Evolutionary conservation across 768 basidiomycete genomes (phyloP).

Genomic region (Pleurotus sapidus): DNA sequence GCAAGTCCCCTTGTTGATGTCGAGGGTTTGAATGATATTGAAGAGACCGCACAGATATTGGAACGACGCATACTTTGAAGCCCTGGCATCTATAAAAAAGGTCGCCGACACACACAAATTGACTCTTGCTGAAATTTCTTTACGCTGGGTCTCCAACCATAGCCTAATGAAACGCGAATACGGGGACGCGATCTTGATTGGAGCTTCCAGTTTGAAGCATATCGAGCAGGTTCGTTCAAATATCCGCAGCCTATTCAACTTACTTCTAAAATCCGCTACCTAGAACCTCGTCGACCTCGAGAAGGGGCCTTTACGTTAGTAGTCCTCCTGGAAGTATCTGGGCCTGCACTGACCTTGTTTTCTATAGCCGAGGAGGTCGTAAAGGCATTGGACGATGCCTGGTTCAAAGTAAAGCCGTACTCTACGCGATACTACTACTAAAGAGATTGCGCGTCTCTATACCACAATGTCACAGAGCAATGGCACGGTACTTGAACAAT

Average conservation of each 20-base stretch:
- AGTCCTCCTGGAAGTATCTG: not conserved
- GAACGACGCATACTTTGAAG: conserved; percentile 51
- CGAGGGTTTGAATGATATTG: not conserved
- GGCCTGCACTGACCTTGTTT: not conserved
- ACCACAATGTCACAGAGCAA: no score
- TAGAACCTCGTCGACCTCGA: conserved; percentile 50
- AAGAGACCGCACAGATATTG: conserved; percentile 38
- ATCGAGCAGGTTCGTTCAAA: conserved; percentile 40
- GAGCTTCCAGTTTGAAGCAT: conserved; percentile 56
- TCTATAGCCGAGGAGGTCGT: conserved; percentile 45
- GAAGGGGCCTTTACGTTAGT: conserved; percentile 53
- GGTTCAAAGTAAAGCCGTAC: conserved; percentile 38
- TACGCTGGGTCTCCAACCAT: conserved; percentile 63
- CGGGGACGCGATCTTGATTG: conserved; percentile 58
- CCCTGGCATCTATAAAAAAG: conserved; percentile 38
- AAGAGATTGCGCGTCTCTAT: not conserved
- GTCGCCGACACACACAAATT: conserved; percentile 45
- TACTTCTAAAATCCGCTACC: not conserved
- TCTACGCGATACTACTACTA: conserved; percentile 33
- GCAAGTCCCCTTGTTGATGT: not conserved
- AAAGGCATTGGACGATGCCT: conserved; percentile 47
- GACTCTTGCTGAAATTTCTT: conserved; percentile 49
- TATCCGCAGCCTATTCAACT: not conserved
- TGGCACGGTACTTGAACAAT: no score
- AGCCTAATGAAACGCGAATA: conserved; percentile 43